These are phyloP conservation scores for Agroathelia rolfsii DNA, from an alignment of 1,284 basidiomycete genomes.

Conservation along the genomic window DNA sequence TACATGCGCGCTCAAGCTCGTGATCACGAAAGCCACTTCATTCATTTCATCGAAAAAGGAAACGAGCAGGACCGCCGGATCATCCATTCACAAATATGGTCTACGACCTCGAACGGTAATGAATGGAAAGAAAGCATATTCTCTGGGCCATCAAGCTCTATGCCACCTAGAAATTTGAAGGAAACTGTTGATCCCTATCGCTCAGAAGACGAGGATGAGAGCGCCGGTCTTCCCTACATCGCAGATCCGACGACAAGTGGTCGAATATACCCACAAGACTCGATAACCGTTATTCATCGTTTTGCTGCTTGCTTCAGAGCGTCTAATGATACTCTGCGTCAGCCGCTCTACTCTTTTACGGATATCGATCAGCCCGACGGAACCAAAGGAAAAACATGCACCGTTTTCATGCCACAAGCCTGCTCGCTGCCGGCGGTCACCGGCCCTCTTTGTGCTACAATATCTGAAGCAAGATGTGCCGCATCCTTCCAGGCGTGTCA, in stretches of 20 bases:
- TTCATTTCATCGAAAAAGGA: slow-evolving; percentile 54
- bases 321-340: slow-evolving; percentile 5
- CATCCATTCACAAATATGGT: slow-evolving; percentile 17
- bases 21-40: slow-evolving; percentile 37
- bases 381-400: slow-evolving; percentile 30
- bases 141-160: slow-evolving; percentile 26
- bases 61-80: slow-evolving; percentile 45
- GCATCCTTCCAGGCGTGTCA: slow-evolving; percentile 49
- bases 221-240: slow-evolving; percentile 25
- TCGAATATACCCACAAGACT: slow-evolving; percentile 43
- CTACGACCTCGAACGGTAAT: slow-evolving; percentile 12
- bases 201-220: slow-evolving; percentile 38
- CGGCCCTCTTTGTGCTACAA: slow-evolving; percentile 35
- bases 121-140: slow-evolving; percentile 37
- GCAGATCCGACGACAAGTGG: slow-evolving; percentile 49
- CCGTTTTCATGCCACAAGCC: slow-evolving; percentile 34
- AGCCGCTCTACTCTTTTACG: slow-evolving; percentile 34
- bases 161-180: slow-evolving; percentile 34
- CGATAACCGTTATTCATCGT: slow-evolving; percentile 43
- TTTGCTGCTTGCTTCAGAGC: slow-evolving; percentile 24
- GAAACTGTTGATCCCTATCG: slow-evolving; percentile 32
- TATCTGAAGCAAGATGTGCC: slow-evolving; percentile 42
- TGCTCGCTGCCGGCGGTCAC: slow-evolving; percentile 29
- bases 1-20: slow-evolving; percentile 36
- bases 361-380: slow-evolving; percentile 8